Percentiles rank a stretch among this genome's conserved stretches.
phyloP scores from a whole-genome alignment of 306 rosid genomes.

The Alnus glutinosa region DNA sequence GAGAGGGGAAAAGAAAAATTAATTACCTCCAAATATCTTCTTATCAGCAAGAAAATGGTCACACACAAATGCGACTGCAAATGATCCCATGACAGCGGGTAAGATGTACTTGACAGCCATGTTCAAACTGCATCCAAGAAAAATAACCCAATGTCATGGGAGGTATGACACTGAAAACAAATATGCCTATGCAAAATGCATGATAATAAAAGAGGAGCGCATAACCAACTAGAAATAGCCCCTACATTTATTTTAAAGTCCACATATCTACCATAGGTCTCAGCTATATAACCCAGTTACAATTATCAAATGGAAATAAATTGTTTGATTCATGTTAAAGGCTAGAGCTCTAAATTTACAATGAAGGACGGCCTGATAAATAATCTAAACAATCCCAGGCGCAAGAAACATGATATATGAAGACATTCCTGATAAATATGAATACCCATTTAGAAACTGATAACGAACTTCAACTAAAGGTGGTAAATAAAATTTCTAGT shows the following conservation, averaged over 20 bases:
- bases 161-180: not conserved
- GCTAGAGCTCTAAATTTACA: not conserved
- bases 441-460: not conserved
- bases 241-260: not conserved
- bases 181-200: not conserved
- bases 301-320: too few species aligned
- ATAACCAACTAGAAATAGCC: not conserved
- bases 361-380: not conserved
- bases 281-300: not conserved
- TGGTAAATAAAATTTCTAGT: not conserved
- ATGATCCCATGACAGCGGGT: conserved; percentile 44
- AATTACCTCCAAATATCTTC: conserved; percentile 78
- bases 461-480: not conserved
- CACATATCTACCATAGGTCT: not conserved
- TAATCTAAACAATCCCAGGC: not conserved
- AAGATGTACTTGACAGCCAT: conserved; percentile 61
- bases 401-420: not conserved
- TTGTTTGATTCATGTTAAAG: too few species aligned
- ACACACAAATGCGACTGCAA: conserved; percentile 52
- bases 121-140: conserved; percentile 29
- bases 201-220: not conserved
- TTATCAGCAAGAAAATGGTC: conserved; percentile 55
- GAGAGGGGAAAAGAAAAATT: not conserved
- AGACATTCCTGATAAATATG: not conserved
- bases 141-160: not conserved